Conservation (phyloP, 2,329 filamentous ascomycete species). For the Rhynchosporium agropyri region DNA sequence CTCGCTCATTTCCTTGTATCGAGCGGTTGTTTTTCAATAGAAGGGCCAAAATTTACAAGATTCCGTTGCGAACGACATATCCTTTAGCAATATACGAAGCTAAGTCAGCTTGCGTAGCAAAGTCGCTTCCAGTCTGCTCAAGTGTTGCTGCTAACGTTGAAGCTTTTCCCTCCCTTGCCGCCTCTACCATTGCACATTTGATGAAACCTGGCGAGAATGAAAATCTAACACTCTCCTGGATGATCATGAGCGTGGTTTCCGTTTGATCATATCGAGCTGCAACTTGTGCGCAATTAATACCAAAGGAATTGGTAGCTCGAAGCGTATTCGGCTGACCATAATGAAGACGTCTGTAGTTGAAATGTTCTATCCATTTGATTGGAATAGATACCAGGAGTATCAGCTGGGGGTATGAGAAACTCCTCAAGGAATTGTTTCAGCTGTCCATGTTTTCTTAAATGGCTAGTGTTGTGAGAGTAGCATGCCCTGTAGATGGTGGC, state of each 20-base stretch:
- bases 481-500: background rate
- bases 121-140: background rate
- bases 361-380: background rate
- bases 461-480: constrained; percentile 5
- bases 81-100: background rate
- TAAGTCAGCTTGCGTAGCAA: background rate
- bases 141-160: background rate
- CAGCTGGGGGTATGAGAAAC: background rate
- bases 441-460: background rate
- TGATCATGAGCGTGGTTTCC: background rate
- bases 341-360: background rate
- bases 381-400: background rate
- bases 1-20: background rate
- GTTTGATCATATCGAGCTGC: background rate
- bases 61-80: background rate
- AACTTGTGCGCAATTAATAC: background rate
- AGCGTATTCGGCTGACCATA: background rate
- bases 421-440: background rate
- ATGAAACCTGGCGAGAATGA: background rate
- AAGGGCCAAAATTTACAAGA: background rate
- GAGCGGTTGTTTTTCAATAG: background rate
- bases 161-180: background rate
- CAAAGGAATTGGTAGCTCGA: background rate
- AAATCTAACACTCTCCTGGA: background rate
- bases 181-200: background rate